A percentile compares a stretch with the other conserved stretches of the same genome.
Evolutionary conservation across 1,139 yeast species (phyloP).

Genomic region (Chernovozyma sophiae-reginae): DNA sequence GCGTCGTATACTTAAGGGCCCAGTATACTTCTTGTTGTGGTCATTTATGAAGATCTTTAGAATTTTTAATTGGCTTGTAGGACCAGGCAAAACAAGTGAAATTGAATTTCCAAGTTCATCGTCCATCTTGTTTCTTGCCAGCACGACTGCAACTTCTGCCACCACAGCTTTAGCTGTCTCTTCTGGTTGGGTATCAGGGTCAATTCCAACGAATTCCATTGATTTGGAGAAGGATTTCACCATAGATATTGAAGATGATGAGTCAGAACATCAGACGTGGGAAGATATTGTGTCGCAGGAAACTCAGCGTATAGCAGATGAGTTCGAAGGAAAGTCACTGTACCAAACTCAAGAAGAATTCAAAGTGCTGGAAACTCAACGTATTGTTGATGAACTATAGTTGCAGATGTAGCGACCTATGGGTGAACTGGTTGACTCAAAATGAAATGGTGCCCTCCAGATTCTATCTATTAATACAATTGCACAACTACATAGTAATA

Average conservation of each 20-base stretch:
- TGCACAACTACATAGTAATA: too few species aligned
- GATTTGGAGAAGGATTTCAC: constrained; percentile 10
- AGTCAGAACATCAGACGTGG: constrained; percentile 9
- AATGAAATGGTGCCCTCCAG: too few species aligned
- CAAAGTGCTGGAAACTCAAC: too few species aligned
- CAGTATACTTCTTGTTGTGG: constrained; percentile 58
- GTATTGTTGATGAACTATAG: too few species aligned
- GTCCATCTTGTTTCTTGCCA: not conserved
- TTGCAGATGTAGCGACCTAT: too few species aligned
- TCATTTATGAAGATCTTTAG: constrained; percentile 45
- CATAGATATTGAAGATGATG: constrained; percentile 9
- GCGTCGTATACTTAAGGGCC: constrained; percentile 57
- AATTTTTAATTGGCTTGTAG: constrained; percentile 27
- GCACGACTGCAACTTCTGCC: constrained; percentile 5
- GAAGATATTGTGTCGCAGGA: constrained; percentile 7
- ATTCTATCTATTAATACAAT: too few species aligned
- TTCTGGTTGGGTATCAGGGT: constrained; percentile 1
- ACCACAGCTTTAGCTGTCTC: constrained; percentile 6
- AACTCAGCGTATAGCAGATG: constrained; percentile 4
- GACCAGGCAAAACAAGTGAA: not conserved
- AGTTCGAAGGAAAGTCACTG: too few species aligned
- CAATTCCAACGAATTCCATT: not conserved
- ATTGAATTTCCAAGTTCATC: not conserved
- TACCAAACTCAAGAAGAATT: too few species aligned
- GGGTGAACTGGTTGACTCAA: too few species aligned